Base-by-base conservation (phyloP, 768 basidiomycete species). In the Hortiboletus campestris region DNA sequence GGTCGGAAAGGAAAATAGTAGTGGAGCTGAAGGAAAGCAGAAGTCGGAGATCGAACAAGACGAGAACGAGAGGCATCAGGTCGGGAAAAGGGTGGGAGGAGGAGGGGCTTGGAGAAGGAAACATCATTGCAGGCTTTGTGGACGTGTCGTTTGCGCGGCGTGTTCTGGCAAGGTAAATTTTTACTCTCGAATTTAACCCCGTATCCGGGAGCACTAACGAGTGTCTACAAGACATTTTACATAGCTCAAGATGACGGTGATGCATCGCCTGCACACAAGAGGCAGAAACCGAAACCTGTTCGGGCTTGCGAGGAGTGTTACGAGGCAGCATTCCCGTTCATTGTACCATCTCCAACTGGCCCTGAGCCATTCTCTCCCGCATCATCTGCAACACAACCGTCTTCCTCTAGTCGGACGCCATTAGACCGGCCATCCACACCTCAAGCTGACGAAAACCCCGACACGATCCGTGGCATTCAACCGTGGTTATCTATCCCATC, bases 41-140 rank as follows among this genome's bases (percentile, higher is more conserved):
- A 67, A 32, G 42, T 49, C 46, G 35, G 57, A 52, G 14, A 36
- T 19, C 5, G 65, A 44, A 50, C 58, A 42, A 28, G 47, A 55
- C 2, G 56, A 39, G 4, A 46, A 45, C 19, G 59, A 57, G 39
- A 53, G 49, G 7, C 22, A 20, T 14, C 61, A 43, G 43, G 43
- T 28, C 17, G 53, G 50, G 40, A 65, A 55, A 46, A 55, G 48
- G 22, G 10, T 22, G 31, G 53, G 62, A 17, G 51, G 63, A 8
- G 52, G 61, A 3, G 65, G 67, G 20, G 71, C 69, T 29, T 71
- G 70, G 65, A 78, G 90, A 61, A 74, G 92, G 61, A 76, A 91
- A 55, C 92, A 95, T 67, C 92, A 95, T 66, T 95, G 92, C 68
- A 74, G 93, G 56, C 74, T 95, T 6, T 95, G 92, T 69, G 92